These are phyloP conservation scores for Phanerochaete sordida DNA, from an alignment of 768 basidiomycete species.

Conservation along the genomic window DNA sequence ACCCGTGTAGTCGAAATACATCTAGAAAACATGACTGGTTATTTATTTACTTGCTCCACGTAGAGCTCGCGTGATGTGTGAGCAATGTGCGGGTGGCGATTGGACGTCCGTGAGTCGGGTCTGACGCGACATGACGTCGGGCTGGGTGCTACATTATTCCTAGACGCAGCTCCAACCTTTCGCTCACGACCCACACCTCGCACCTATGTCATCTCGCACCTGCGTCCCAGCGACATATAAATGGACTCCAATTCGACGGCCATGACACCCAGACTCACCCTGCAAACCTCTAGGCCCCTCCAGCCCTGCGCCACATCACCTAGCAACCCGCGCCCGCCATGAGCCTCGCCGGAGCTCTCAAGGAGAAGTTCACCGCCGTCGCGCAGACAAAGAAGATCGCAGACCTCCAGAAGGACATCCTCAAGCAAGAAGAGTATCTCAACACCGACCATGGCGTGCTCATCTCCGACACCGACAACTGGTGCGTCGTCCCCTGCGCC, in stretches of 20 bases:
- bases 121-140: slow-evolving; percentile 15
- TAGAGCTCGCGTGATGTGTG: too few relatives aligned
- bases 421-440: slow-evolving; percentile 30
- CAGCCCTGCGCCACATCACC: background rate
- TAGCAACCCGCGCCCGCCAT: slow-evolving; percentile 3
- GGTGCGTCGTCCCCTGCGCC: slow-evolving; percentile 34
- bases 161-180: slow-evolving; percentile 1
- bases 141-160: background rate
- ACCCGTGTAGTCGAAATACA: background rate
- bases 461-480: slow-evolving; percentile 61
- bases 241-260: background rate
- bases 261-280: background rate
- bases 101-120: background rate
- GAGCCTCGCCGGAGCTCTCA: slow-evolving; percentile 20
- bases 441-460: slow-evolving; percentile 65
- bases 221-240: background rate
- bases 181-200: background rate
- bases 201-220: slow-evolving; percentile 1
- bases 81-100: background rate
- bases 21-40: background rate
- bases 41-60: too few relatives aligned
- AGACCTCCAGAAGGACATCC: slow-evolving; percentile 27
- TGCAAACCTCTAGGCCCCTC: background rate
- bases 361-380: slow-evolving; percentile 20
- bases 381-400: slow-evolving; percentile 22